A percentile compares a stretch with the other conserved stretches of the same genome.
Conservation (phyloP, 805 yeast species). For the Candida adriatica region DNA sequence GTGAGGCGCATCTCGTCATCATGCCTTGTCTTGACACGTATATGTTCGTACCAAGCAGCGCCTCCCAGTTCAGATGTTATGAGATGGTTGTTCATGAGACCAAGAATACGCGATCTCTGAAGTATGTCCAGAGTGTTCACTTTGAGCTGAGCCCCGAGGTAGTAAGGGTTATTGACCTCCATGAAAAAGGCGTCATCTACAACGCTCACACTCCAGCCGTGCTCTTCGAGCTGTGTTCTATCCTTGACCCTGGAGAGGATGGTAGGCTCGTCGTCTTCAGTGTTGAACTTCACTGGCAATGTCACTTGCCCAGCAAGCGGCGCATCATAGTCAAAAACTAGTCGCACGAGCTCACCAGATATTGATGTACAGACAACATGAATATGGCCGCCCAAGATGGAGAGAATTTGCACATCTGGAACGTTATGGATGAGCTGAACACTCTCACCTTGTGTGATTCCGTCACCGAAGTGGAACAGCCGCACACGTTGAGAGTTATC, state of each 20-base stretch:
- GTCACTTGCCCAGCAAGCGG: background rate
- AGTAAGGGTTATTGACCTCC: slow-evolving; percentile 40
- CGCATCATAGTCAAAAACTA: slow-evolving; percentile 7
- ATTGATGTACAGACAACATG: slow-evolving; percentile 39
- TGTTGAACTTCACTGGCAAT: slow-evolving; percentile 1
- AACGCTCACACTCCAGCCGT: slow-evolving; percentile 47
- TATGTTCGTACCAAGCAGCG: slow-evolving; percentile 26
- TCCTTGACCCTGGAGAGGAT: slow-evolving; percentile 24
- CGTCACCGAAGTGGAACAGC: slow-evolving; percentile 27
- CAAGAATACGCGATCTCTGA: slow-evolving; percentile 36
- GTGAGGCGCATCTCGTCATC: slow-evolving; percentile 1
- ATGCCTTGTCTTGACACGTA: slow-evolving; percentile 20
- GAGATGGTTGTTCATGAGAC: slow-evolving; percentile 33
- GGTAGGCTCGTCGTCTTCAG: background rate
- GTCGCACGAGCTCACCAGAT: slow-evolving; percentile 27
- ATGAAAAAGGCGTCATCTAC: slow-evolving; percentile 36
- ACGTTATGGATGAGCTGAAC: slow-evolving; percentile 47
- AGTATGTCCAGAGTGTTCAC: slow-evolving; percentile 29
- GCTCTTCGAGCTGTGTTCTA: slow-evolving; percentile 35
- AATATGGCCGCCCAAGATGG: slow-evolving; percentile 16
- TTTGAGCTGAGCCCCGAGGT: slow-evolving; percentile 33
- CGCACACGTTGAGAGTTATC: slow-evolving; percentile 47
- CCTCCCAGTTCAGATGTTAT: slow-evolving; percentile 34
- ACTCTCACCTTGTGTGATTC: slow-evolving; percentile 26
- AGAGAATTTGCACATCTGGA: slow-evolving; percentile 42